phyloP scores from a whole-genome alignment of 1,139 yeast genomes.

The Geotrichum siamense region DNA sequence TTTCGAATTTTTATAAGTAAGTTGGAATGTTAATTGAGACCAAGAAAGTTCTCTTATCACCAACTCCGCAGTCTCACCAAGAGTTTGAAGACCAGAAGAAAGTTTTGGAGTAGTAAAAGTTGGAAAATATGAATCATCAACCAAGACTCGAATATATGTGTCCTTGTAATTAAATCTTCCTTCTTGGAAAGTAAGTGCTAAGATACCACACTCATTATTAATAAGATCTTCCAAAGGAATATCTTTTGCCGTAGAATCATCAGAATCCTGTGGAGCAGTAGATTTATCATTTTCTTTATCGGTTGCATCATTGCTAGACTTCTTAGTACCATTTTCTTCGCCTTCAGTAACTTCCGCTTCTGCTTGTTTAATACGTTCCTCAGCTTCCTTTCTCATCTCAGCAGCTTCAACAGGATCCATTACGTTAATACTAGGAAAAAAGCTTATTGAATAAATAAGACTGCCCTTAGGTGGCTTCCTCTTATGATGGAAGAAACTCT shows the following conservation, averaged over 20 bases:
- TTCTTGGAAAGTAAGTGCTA: slow-evolving; percentile 57
- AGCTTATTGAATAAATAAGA: slow-evolving; percentile 63
- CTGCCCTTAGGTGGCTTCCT: slow-evolving; percentile 75
- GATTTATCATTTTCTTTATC: slow-evolving; percentile 19
- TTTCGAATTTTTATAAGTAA: slow-evolving; percentile 46
- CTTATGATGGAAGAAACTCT: slow-evolving; percentile 56
- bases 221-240: slow-evolving; percentile 58
- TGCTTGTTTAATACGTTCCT: slow-evolving; percentile 32
- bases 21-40: slow-evolving; percentile 58
- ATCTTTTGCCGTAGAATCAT: slow-evolving; percentile 40
- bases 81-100: slow-evolving; percentile 18
- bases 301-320: slow-evolving; percentile 28
- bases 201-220: slow-evolving; percentile 64
- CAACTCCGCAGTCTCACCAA: slow-evolving; percentile 59
- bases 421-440: slow-evolving; percentile 75
- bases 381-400: slow-evolving; percentile 33
- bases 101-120: slow-evolving; percentile 50
- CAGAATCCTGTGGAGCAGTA: slow-evolving; percentile 11
- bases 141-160: slow-evolving; percentile 60
- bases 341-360: slow-evolving; percentile 29
- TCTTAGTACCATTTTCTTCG: slow-evolving; percentile 27
- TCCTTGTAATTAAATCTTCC: slow-evolving; percentile 47
- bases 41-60: slow-evolving; percentile 68
- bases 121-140: slow-evolving; percentile 65
- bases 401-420: slow-evolving; percentile 65